Evolutionary conservation across 257 asterid species (phyloP), one percentile per base, ranked within the genome.

Genomic region (Perilla frutescens): DNA sequence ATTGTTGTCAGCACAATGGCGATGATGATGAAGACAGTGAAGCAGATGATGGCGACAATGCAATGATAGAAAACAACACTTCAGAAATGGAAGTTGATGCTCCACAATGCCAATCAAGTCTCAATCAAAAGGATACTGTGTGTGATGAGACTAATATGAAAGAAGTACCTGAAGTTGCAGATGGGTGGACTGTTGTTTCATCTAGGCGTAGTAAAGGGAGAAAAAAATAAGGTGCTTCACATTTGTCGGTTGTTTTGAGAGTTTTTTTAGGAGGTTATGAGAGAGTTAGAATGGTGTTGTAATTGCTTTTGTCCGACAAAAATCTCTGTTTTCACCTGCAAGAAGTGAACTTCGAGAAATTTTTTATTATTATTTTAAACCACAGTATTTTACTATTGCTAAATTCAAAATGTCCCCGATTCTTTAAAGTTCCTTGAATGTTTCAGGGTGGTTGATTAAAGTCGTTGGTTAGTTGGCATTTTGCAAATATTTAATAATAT

Each of bases 171-270:
- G 80, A 72, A 67, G 84, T 59, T 20, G 89, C 54, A 8, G 92
- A 89, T 7, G 91, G 84, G 4, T 87, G 91, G 93, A 85, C 87
- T 1, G 81, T 72, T 1, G 91, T 85, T 63, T 44, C 78, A 45
- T 40, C 84, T 7, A 89, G 66, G 62, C 87, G 85, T 67, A 68
- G 72, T 59, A 85, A 15, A 80, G 91, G 87, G 56, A 68, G 88
- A 74, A 83, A 76, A 76, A 76, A 76, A 47, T 83, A 53, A 73
- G 53, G 29, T 40, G 44, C 44, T 8, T 8, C 7, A 4, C 44
- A 40, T 8, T 8, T 40, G 1, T 6, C 44, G 5, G 6, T 40
- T 2, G 44, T 40, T 40, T 40, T 40, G 26, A 20, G 26, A 20
- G 26, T 20, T 20, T 20, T 20, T 20, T 20, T 20, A 20, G 26